Evolutionary conservation across 192 early-diverging fungal genomes (phyloP), one percentile per base, ranked within the genome.

Genomic region (Gamsiella multidivaricata): DNA sequence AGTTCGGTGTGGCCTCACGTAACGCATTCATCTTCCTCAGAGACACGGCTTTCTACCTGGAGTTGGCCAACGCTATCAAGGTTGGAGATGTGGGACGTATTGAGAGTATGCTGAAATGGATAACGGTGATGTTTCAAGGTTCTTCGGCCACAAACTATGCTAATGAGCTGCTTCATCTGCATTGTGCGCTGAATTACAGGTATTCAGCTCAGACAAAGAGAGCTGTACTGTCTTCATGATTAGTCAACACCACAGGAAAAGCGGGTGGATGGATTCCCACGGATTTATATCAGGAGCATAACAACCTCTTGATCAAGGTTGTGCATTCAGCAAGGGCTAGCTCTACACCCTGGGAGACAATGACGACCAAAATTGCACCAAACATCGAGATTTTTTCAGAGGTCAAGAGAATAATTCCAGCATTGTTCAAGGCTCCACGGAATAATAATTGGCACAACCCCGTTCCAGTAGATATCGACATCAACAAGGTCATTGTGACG

Each of bases 301-400:
- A 69, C 41, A 69, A 69, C 20, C 34, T 33, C 0, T 41, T 61
- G 23, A 58, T 28, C 1, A 69, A 59, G 29, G 50, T 32, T 18
- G n/a, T 49, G 7, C 32, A 67, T 50, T 2, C n/a, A n/a, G n/a
- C n/a, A n/a, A n/a, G n/a, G n/a, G 55, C 42, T 41, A 60, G n/a
- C n/a, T n/a, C n/a, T 20, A 56, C 9, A 28, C 20, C 54, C 12
- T 56, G 54, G 34, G 54, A 56, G n/a, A 23, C 36, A 39, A 37
- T 56, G 36, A 34, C 32, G n/a, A 18, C 18, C 8, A 18, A 3
- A 39, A 56, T 56, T 20, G 34, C 54, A 37, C 11, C 87, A 1
- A 83, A 83, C 25, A 82, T 88, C 20, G 78, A 85, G 8, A 3
- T 31, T 9, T 11, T 91, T n/a, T n/a, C n/a, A n/a, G n/a, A n/a